Base-by-base conservation (phyloP, 345 rosid species). In the Populus euphratica region DNA sequence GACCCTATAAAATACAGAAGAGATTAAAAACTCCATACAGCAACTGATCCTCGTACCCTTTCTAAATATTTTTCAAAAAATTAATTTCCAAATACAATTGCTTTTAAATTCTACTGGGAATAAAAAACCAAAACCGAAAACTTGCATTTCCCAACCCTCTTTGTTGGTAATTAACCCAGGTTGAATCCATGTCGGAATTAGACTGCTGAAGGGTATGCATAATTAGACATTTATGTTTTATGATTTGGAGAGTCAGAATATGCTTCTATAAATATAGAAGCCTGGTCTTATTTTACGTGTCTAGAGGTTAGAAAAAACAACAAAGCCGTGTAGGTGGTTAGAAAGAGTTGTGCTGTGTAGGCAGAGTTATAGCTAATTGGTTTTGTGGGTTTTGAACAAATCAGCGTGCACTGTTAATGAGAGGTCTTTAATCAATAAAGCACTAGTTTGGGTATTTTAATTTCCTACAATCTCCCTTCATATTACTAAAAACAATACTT, bases 1-100 rank as follows among this genome's bases (percentile, higher is more conserved):
- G 97, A 71, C 98, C 98, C 99, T 96, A 80, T 78, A 80, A 79
- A 54, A 39, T 39, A 35, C n/a, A 43, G 64, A 47, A 11, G 8
- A 61, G 21, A 64, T 76, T 18, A 54, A n/a, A 23, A 75, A 27
- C 59, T 35, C 18, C 36, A 29, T 0, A 4, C n/a, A 69, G 20
- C 39, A 56, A 68, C 17, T 11, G 5, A 56, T 8, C 38, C 49
- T 52, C 23, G 52, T 10, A n/a, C 11, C 36, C 36, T 33, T 33
- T 4, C 36, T 4, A 33, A 33, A 33, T 33, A 33, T 33, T 33
- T 33, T 33, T 33, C 5, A 0, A 4, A 33, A 4, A 4, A 33
- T 33, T 36, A 56, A 71, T 49, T 6, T 71, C 14, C 17, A 23
- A 50, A 23, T 16, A 31, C n/a, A 6, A 14, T 31, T 31, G 43